These are phyloP conservation scores for Annulohypoxylon truncatum DNA, from an alignment of 2,329 filamentous ascomycete genomes.

Conservation along the genomic window DNA sequence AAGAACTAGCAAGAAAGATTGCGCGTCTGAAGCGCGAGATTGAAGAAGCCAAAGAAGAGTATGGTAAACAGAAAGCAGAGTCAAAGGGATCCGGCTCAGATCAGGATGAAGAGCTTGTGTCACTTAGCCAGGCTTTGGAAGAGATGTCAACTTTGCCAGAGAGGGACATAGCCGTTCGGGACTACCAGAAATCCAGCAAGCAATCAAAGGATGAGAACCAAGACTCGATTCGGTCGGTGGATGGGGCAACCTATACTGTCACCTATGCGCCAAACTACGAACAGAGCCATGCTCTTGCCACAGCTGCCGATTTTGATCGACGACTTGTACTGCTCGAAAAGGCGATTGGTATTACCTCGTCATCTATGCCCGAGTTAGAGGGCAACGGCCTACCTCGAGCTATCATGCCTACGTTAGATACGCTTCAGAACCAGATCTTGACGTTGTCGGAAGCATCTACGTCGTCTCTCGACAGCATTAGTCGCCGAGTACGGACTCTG, in stretches of 20 bases:
- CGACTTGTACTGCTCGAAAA: conserved; percentile 83
- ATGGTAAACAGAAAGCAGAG: conserved; percentile 64
- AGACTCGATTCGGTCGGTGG: conserved; percentile 33
- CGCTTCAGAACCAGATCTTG: conserved; percentile 82
- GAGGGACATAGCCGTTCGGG: conserved; percentile 39
- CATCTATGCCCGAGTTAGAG: conserved; percentile 71
- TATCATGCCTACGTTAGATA: conserved; percentile 83
- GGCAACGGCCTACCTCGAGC: conserved; percentile 70
- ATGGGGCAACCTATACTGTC: conserved; percentile 69
- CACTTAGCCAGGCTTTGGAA: conserved; percentile 78
- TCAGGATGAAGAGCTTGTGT: conserved; percentile 68
- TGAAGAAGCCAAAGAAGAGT: conserved; percentile 61
- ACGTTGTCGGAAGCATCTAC: conserved; percentile 79
- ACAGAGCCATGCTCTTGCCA: conserved; percentile 77
- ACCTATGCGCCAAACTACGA: conserved; percentile 74
- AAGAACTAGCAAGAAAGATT: conserved; percentile 81
- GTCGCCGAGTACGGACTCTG: conserved; percentile 75
- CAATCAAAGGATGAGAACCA: conserved; percentile 39
- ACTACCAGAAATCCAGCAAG: conserved; percentile 42
- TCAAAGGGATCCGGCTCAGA: conserved; percentile 56
- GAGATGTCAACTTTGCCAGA: conserved; percentile 63
- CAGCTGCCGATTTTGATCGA: conserved; percentile 88
- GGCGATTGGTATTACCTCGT: conserved; percentile 80
- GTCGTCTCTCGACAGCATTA: conserved; percentile 78
- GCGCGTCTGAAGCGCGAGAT: conserved; percentile 83